These are phyloP conservation scores for Botryotinia calthae DNA, from an alignment of 2,329 filamentous ascomycete species.

Conservation along the genomic window DNA sequence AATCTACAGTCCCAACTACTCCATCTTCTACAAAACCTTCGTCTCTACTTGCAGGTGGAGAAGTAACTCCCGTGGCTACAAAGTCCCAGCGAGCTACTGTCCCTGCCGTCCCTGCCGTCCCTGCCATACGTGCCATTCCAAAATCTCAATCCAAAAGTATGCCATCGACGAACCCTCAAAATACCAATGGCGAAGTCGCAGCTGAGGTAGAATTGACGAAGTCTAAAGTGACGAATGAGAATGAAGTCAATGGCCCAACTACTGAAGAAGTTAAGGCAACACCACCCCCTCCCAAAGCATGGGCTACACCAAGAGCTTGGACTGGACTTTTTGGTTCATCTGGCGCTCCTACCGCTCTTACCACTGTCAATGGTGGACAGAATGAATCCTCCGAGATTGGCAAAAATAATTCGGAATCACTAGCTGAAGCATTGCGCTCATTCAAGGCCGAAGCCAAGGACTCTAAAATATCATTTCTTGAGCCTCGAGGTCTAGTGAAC, in stretches of 20 bases:
- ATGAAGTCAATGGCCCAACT: conserved; percentile 15
- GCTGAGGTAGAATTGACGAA: conserved; percentile 22
- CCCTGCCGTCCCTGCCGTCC: conserved; percentile 42
- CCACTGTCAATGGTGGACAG: conserved; percentile 38
- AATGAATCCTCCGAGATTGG: conserved; percentile 38
- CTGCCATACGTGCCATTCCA: conserved; percentile 37
- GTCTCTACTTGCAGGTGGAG: conserved; percentile 25
- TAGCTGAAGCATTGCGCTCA: conserved; percentile 73
- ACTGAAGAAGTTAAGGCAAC: conserved; percentile 39
- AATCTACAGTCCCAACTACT: conserved; percentile 51
- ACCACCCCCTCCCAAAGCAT: conserved; percentile 43
- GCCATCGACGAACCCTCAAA: conserved; percentile 25
- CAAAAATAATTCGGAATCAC: conserved; percentile 55
- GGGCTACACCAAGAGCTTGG: conserved; percentile 60
- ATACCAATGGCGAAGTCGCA: conserved; percentile 22
- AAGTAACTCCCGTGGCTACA: conserved; percentile 32
- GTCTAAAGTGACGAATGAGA: background rate
- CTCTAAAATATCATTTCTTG: conserved; percentile 73
- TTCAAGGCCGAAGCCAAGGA: conserved; percentile 61
- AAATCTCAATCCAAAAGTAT: conserved; percentile 44
- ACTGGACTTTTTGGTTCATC: conserved; percentile 59
- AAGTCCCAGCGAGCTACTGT: conserved; percentile 44
- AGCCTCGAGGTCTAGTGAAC: conserved; percentile 91
- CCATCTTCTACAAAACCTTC: conserved; percentile 48
- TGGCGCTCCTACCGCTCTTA: conserved; percentile 42